A percentile compares a stretch with the other conserved stretches of the same genome.
These are phyloP conservation scores for Trichoderma erinaceum DNA, from an alignment of 495 filamentous ascomycete species.

Conservation along the genomic window DNA sequence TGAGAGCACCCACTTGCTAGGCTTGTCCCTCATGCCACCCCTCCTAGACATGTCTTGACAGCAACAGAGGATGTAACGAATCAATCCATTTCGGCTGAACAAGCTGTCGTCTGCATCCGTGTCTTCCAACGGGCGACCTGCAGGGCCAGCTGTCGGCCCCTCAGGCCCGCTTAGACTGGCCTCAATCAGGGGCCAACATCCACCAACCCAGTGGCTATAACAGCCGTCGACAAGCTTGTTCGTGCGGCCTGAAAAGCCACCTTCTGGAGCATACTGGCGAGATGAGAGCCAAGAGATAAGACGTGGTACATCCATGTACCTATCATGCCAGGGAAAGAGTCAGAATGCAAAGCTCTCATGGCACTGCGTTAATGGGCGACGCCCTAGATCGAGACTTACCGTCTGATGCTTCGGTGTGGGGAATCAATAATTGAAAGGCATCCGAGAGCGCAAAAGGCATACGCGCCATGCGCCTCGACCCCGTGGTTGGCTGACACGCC, in stretches of 20 bases:
- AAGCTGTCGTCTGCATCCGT: slow-evolving; percentile 33
- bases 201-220: slow-evolving; percentile 95
- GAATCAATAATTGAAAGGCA: slow-evolving; percentile 76
- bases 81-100: slow-evolving; percentile 78
- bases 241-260: slow-evolving; percentile 86
- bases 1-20: slow-evolving; percentile 62
- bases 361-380: slow-evolving; percentile 18
- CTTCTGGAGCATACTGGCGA: slow-evolving; percentile 86
- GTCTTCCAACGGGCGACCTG: slow-evolving; percentile 9
- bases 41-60: slow-evolving; percentile 62
- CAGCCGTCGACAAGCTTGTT: slow-evolving; percentile 98
- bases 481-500: slow-evolving; percentile 78
- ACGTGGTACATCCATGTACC: slow-evolving; percentile 69
- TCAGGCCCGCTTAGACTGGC: slow-evolving; percentile 58
- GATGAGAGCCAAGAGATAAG: slow-evolving; percentile 82
- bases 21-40: slow-evolving; percentile 91
- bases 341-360: slow-evolving; percentile 15
- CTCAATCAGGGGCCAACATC: slow-evolving; percentile 85
- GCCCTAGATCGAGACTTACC: slow-evolving; percentile 37
- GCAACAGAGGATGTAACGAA: slow-evolving; percentile 81
- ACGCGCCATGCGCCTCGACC: slow-evolving; percentile 90
- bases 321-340: slow-evolving; percentile 28
- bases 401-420: slow-evolving; percentile 62
- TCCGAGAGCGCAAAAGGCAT: slow-evolving; percentile 90
- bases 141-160: slow-evolving; percentile 17